A percentile compares a stretch with the other conserved stretches of the same genome.
Conservation (phyloP, 1,139 yeast species). For the Diutina mesorugosa region DNA sequence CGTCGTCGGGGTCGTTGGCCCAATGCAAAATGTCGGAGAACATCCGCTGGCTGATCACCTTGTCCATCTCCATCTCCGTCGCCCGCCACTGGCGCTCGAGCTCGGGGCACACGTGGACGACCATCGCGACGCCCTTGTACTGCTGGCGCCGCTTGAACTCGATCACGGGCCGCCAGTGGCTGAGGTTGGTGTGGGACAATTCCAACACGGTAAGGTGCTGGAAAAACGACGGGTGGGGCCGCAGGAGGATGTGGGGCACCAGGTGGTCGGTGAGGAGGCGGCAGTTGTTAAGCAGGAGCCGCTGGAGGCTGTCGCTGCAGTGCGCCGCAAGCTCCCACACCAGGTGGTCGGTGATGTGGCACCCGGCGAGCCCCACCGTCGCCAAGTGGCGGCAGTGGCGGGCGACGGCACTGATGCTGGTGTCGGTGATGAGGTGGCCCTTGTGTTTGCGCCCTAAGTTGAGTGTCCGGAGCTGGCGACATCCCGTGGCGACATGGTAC, state of each 20-base stretch:
- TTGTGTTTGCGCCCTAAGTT: slow-evolving; percentile 73
- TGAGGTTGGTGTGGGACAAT: slow-evolving; percentile 45
- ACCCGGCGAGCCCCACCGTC: slow-evolving; percentile 86
- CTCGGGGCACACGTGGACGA: slow-evolving; percentile 70
- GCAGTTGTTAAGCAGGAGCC: slow-evolving; percentile 75
- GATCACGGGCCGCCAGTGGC: slow-evolving; percentile 52
- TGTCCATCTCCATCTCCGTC: neutral
- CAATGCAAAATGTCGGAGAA: slow-evolving; percentile 2
- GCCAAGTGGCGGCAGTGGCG: slow-evolving; percentile 38
- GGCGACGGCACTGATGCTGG: slow-evolving; percentile 46
- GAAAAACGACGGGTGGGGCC: slow-evolving; percentile 28
- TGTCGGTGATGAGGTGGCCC: slow-evolving; percentile 62
- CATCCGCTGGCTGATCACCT: neutral
- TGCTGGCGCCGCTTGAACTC: slow-evolving; percentile 55
- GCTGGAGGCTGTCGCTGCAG: slow-evolving; percentile 42
- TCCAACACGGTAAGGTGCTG: slow-evolving; percentile 64
- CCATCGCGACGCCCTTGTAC: slow-evolving; percentile 35
- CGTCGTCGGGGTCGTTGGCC: slow-evolving; percentile 2
- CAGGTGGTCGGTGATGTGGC: slow-evolving; percentile 61
- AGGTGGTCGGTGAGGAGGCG: slow-evolving; percentile 50
- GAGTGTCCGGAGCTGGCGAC: slow-evolving; percentile 40
- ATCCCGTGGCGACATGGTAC: slow-evolving; percentile 46
- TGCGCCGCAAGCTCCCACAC: slow-evolving; percentile 68
- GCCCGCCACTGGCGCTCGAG: neutral
- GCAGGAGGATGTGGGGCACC: slow-evolving; percentile 41